Conservation (phyloP, 106 monocot species). For the Dendrobium chrysotoxum region DNA sequence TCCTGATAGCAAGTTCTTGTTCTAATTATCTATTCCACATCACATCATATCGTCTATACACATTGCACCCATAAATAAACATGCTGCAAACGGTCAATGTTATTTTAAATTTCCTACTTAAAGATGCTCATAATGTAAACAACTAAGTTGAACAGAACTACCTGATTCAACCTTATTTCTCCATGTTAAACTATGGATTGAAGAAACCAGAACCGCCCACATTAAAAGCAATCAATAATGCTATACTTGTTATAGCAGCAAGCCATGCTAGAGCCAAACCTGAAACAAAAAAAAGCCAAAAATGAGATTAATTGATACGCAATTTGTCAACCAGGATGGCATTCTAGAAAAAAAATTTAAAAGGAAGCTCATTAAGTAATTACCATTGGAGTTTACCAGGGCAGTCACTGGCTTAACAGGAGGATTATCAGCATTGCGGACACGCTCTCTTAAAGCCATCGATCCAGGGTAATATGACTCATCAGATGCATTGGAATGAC, state of each 20-base stretch:
- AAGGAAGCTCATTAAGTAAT: neutral
- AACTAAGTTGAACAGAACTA: slow-evolving; percentile 8
- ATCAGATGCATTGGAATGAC: slow-evolving; percentile 25
- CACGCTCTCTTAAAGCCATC: slow-evolving; percentile 12
- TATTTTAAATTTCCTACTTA: neutral
- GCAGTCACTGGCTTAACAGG: slow-evolving; percentile 22
- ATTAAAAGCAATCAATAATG: slow-evolving; percentile 64
- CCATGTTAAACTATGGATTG: slow-evolving; percentile 48
- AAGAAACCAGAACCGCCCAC: slow-evolving; percentile 63
- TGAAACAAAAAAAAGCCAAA: slow-evolving; percentile 20
- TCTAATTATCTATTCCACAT: no score
- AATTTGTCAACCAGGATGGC: neutral
- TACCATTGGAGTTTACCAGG: slow-evolving; percentile 31
- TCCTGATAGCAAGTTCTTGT: no score
- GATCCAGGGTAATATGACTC: slow-evolving; percentile 19
- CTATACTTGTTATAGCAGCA: slow-evolving; percentile 63
- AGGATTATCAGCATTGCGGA: slow-evolving; percentile 22
- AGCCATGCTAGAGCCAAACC: slow-evolving; percentile 72
- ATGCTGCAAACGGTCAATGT: no score
- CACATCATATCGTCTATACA: no score
- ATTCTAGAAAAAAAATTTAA: neutral
- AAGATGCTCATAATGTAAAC: neutral
- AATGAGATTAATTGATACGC: neutral
- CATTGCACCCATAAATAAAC: no score
- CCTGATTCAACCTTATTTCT: slow-evolving; percentile 4